Evolutionary conservation across 163 green algal genomes (phyloP).

Genomic region (Smithsoniella earleae): DNA sequence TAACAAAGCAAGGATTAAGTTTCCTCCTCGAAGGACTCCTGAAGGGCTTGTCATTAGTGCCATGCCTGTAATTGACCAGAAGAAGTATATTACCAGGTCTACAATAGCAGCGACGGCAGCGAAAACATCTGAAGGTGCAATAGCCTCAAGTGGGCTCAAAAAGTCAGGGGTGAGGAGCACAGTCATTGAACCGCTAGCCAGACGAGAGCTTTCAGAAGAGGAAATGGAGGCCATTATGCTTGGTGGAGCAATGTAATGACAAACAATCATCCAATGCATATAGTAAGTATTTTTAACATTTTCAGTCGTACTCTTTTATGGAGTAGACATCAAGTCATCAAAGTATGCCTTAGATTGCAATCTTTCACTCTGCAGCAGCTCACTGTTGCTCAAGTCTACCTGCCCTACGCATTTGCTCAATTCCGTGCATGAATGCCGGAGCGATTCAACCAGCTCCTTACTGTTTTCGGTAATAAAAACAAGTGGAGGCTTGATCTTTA

Average conservation of each 20-base stretch:
- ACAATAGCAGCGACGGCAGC: background rate
- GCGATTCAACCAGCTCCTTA: background rate
- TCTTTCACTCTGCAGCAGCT: no score
- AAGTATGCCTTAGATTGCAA: background rate
- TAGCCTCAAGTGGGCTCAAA: background rate
- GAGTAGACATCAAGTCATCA: background rate
- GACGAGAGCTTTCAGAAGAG: background rate
- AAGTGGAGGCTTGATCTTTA: conserved; percentile 20
- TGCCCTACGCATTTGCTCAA: no score
- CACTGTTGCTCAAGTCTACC: no score
- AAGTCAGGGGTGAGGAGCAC: no score
- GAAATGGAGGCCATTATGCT: conserved; percentile 31
- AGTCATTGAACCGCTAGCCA: background rate
- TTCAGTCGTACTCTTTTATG: no score
- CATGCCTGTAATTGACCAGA: conserved; percentile 27
- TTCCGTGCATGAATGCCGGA: no score
- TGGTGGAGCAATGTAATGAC: background rate
- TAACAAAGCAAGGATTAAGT: conserved; percentile 24
- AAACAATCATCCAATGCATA: background rate
- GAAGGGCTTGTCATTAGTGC: conserved; percentile 26
- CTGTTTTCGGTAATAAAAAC: background rate
- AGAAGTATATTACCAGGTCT: conserved; percentile 6
- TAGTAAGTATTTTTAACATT: no score
- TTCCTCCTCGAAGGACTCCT: conserved; percentile 4
- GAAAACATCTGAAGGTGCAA: background rate